A percentile compares a stretch with the other conserved stretches of the same genome.
Conservation (phyloP, 2,329 filamentous ascomycete species). For the Ophiostoma montium region DNA sequence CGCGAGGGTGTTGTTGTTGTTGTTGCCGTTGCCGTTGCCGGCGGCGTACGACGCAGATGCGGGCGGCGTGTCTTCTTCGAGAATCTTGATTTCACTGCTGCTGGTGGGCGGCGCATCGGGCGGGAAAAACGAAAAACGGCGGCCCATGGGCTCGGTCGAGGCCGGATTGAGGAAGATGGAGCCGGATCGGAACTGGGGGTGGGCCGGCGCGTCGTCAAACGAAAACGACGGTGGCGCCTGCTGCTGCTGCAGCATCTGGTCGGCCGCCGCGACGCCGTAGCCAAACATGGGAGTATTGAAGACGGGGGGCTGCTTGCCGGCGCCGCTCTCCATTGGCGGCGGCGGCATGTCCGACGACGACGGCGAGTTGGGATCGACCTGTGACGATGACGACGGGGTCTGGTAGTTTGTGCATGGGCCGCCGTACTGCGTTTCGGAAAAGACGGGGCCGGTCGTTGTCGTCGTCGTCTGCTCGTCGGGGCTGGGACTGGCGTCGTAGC, state of each 20-base stretch:
- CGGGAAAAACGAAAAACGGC: constrained; percentile 50
- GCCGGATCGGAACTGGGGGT: constrained; percentile 47
- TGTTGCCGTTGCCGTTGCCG: not conserved
- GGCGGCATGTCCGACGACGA: constrained; percentile 26
- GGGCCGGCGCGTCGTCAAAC: constrained; percentile 18
- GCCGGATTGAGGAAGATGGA: constrained; percentile 51
- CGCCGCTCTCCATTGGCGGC: constrained; percentile 17
- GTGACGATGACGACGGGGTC: constrained; percentile 34
- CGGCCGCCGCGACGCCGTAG: constrained; percentile 41
- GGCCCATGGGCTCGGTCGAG: constrained; percentile 36
- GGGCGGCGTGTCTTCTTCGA: constrained; percentile 24
- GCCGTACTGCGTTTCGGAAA: constrained; percentile 11
- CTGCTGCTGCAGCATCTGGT: constrained; percentile 25
- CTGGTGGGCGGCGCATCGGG: constrained; percentile 26
- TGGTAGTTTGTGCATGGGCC: constrained; percentile 19
- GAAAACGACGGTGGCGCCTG: not conserved
- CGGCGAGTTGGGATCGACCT: constrained; percentile 35
- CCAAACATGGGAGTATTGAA: constrained; percentile 43
- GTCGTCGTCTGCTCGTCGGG: constrained; percentile 23
- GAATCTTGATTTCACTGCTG: constrained; percentile 7
- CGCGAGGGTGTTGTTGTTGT: not conserved
- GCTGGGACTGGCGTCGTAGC: constrained; percentile 54
- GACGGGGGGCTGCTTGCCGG: constrained; percentile 18
- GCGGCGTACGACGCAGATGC: constrained; percentile 11
- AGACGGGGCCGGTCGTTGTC: constrained; percentile 11